Base-by-base conservation (phyloP, 163 green algal genomes). In the Picocystis sp. region DNA sequence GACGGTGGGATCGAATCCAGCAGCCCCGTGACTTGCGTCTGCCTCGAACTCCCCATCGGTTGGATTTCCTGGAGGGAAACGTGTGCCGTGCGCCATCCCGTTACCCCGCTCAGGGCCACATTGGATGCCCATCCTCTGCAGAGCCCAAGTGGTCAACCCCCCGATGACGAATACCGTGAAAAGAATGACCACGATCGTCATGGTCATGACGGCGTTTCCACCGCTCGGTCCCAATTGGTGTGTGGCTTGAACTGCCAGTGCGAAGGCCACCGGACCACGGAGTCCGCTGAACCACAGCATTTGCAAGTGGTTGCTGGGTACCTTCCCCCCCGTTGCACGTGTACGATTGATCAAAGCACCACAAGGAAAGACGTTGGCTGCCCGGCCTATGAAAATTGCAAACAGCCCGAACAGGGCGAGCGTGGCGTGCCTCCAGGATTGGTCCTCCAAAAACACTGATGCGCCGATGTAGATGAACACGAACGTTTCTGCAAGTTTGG, bases 381-480 rank as follows among this genome's bases (percentile, higher is more conserved):
- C 51, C 8, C 65, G 50, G 10, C 49, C 47, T 24, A 56, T 29
- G 19, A 56, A 23, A 19, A 54, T 53, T 23, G 34, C 60, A n/a
- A 67, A 35, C 15, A 67, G 55, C 1, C 15, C 33, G 1, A 55
- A 43, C 52, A 61, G 19, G 15, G 42, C 25, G 50, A 51, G 47
- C 22, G 41, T 42, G 51, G 60, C 24, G 58, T 56, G 35, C 14
- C 21, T 53, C 13, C 38, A 45, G 19, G 19, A 45, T 5, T 52
- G 22, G 23, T 51, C 50, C 17, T 69, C 43, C 17, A 66, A 53
- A 58, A 67, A 75, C 3, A 71, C 52, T 1, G 43, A 56, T 12
- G 43, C 48, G 3, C 79, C 79, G 21, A 88, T 64, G 67, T 87
- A 88, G 11, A 70, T 70, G 61, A 89, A 89, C 23, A 88, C 72